Percentiles rank a stretch among this genome's conserved stretches.
Conservation (phyloP, 192 early-diverging fungal species). For the Funneliformis mosseae region DNA sequence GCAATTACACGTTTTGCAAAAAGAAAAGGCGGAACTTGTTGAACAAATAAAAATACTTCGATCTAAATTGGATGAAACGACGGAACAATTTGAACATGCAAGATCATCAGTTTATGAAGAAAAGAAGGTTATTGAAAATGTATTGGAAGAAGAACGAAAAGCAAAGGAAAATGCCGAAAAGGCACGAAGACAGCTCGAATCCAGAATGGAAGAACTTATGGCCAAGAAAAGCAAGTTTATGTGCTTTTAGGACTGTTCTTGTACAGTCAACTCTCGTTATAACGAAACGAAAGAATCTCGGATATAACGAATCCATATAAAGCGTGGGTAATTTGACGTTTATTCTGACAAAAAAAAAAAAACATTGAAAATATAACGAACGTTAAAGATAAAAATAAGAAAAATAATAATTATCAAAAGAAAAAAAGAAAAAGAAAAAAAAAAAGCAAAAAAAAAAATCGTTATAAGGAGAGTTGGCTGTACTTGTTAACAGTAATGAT, state of each 20-base stretch:
- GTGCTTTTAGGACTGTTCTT: constrained; percentile 49
- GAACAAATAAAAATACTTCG: constrained; percentile 45
- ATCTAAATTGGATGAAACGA: constrained; percentile 42
- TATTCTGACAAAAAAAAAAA: neutral
- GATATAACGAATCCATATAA: neutral
- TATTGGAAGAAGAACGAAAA: constrained; percentile 47
- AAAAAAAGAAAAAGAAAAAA: neutral
- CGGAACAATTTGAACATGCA: constrained; percentile 32
- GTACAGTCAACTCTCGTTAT: constrained; percentile 10
- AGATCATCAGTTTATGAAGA: constrained; percentile 39
- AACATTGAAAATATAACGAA: neutral
- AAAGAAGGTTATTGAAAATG: constrained; percentile 41
- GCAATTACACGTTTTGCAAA: constrained; percentile 41
- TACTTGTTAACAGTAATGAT: neutral
- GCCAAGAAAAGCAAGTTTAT: constrained; percentile 60
- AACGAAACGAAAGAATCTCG: neutral
- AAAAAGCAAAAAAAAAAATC: neutral
- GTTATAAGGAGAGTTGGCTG: constrained; percentile 9
- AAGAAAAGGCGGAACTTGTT: constrained; percentile 42
- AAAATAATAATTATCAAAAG: too few species aligned
- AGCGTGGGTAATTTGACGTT: neutral
- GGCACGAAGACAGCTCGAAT: constrained; percentile 50
- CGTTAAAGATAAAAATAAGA: neutral
- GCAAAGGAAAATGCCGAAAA: constrained; percentile 58
- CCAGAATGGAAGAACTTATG: constrained; percentile 60